phyloP scores from a whole-genome alignment of 768 basidiomycete species.

The Lepiota brunneoincarnata region DNA sequence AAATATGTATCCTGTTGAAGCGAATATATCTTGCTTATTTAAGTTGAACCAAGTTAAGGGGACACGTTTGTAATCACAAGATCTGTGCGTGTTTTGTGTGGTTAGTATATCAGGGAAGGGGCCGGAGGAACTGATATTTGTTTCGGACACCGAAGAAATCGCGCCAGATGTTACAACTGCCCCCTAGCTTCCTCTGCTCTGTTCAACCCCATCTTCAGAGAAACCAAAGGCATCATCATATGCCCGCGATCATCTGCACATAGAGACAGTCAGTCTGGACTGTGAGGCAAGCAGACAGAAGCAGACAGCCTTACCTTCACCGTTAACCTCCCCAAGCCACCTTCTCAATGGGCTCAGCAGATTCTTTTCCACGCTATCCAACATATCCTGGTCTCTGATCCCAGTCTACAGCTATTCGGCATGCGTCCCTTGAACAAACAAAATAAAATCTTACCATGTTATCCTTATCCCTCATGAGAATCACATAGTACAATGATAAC shows the following conservation, averaged over 20 bases:
- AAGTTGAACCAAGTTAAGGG: too few species aligned
- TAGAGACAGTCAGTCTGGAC: not conserved
- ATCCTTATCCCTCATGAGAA: conserved; percentile 54
- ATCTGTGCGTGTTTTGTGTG: too few species aligned
- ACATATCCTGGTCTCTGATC: conserved; percentile 41
- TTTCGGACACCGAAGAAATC: too few species aligned
- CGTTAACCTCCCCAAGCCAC: conserved; percentile 32
- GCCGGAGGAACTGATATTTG: too few species aligned
- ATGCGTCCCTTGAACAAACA: not conserved
- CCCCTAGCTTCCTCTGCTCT: conserved; percentile 40
- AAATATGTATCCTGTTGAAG: too few species aligned
- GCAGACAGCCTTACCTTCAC: not conserved
- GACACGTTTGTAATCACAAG: too few species aligned
- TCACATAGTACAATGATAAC: conserved; percentile 65
- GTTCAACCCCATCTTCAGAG: conserved; percentile 47
- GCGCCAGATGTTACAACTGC: not conserved
- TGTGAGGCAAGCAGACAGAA: not conserved
- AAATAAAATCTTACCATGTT: conserved; percentile 44
- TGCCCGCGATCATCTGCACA: conserved; percentile 24
- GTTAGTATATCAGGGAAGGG: too few species aligned
- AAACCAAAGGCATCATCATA: conserved; percentile 35
- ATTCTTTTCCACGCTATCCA: conserved; percentile 40
- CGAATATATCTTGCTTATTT: too few species aligned
- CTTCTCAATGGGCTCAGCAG: conserved; percentile 43
- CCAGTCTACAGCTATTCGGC: conserved; percentile 39